Conservation (phyloP, 179 eudicot species). For the Beta macrorhiza region DNA sequence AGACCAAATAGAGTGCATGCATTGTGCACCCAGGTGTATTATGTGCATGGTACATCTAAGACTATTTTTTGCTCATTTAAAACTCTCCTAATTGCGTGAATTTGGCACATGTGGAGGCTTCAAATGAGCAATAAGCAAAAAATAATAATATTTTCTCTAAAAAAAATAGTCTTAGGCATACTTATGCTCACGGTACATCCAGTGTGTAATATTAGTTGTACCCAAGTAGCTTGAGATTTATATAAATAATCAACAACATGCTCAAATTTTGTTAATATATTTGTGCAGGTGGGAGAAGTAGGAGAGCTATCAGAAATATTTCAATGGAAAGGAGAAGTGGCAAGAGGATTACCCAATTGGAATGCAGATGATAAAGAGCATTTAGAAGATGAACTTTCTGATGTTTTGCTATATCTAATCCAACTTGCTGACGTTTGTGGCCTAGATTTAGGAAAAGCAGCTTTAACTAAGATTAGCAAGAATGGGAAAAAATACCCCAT, state of each 20-base stretch:
- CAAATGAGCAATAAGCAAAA: not conserved
- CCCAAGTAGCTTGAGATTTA: too few relatives aligned
- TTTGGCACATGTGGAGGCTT: too few relatives aligned
- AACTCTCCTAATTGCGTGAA: too few relatives aligned
- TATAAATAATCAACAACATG: not conserved
- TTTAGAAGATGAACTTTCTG: constrained; percentile 59
- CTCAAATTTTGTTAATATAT: not conserved
- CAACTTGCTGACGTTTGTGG: constrained; percentile 68
- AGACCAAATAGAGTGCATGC: too few relatives aligned
- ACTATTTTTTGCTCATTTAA: too few relatives aligned
- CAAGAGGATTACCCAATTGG: constrained; percentile 68
- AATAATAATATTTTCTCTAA: too few relatives aligned
- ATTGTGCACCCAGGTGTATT: too few relatives aligned
- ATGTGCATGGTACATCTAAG: too few relatives aligned
- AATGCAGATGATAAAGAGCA: constrained; percentile 49
- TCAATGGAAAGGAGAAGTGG: constrained; percentile 80
- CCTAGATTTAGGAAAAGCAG: constrained; percentile 66
- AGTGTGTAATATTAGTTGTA: too few relatives aligned
- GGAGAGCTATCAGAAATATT: constrained; percentile 77
- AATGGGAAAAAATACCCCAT: constrained; percentile 51
- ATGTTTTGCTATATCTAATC: constrained; percentile 57
- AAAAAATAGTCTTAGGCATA: too few relatives aligned
- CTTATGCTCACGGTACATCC: too few relatives aligned
- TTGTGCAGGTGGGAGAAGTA: constrained; percentile 64
- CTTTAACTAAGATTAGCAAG: constrained; percentile 52